Evolutionary conservation across 192 early-diverging fungal genomes (phyloP).

Genomic region (Spizellomyces sp.): DNA sequence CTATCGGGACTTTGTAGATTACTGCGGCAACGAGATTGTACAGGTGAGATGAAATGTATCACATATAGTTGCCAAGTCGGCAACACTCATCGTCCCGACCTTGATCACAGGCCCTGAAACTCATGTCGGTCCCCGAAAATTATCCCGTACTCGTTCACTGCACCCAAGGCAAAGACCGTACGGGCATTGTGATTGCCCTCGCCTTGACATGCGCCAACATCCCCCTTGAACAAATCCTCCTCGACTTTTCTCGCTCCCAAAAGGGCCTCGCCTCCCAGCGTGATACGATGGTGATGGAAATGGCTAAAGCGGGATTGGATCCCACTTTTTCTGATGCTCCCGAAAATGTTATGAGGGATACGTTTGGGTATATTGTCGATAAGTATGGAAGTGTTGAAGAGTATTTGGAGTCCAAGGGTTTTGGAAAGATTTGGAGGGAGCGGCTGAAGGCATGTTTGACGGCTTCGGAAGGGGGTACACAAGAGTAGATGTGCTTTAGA

Average conservation of each 20-base stretch:
- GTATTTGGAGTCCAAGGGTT: slow-evolving; percentile 29
- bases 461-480: no score
- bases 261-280: slow-evolving; percentile 20
- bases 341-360: slow-evolving; percentile 14
- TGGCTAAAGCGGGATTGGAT: slow-evolving; percentile 36
- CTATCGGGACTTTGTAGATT: slow-evolving; percentile 40
- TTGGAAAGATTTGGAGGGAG: slow-evolving; percentile 19
- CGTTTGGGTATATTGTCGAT: slow-evolving; percentile 17
- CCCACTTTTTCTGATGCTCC: slow-evolving; percentile 28
- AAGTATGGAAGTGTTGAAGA: slow-evolving; percentile 23
- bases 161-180: slow-evolving; percentile 55
- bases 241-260: slow-evolving; percentile 24
- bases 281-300: slow-evolving; percentile 28
- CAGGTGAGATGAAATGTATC: background rate
- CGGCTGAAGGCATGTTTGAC: slow-evolving; percentile 2
- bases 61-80: background rate
- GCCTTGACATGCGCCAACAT: slow-evolving; percentile 21
- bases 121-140: slow-evolving; percentile 26
- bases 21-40: slow-evolving; percentile 39
- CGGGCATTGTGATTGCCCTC: slow-evolving; percentile 36
- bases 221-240: slow-evolving; percentile 28
- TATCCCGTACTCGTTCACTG: slow-evolving; percentile 55
- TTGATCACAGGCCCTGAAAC: slow-evolving; percentile 18
- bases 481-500: no score
- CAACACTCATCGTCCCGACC: background rate